Percentiles rank a stretch among this genome's conserved stretches.
phyloP scores from a whole-genome alignment of 306 rosid species.

The Astragalus membranaceus region DNA sequence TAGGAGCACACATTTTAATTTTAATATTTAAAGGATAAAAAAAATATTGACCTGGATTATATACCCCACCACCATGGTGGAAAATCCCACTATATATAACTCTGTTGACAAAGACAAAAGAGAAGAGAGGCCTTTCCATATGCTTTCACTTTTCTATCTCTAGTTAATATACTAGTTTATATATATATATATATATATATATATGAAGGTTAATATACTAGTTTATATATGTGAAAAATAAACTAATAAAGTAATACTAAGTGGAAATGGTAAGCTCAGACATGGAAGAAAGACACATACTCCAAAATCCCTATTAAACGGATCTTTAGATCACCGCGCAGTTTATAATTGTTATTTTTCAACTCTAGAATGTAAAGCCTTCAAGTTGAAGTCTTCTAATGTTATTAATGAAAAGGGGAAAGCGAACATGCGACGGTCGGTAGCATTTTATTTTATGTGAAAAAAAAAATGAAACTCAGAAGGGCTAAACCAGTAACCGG shows the following conservation, averaged over 20 bases:
- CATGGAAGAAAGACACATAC: not conserved
- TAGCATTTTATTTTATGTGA: not conserved
- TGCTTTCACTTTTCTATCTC: slow-evolving; percentile 21
- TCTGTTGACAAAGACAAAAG: slow-evolving; percentile 33
- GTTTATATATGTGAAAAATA: not conserved
- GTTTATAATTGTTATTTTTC: not conserved
- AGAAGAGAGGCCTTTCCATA: slow-evolving; percentile 27
- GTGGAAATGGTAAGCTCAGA: not conserved
- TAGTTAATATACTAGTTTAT: not conserved
- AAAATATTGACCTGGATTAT: slow-evolving; percentile 13
- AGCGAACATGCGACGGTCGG: not conserved
- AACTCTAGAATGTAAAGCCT: slow-evolving; percentile 1
- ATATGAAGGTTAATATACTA: no score
- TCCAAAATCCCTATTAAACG: slow-evolving; percentile 17
- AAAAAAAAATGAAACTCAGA: not conserved
- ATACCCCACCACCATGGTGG: slow-evolving; percentile 36
- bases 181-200: no score
- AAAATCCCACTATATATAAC: slow-evolving; percentile 21
- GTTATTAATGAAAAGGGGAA: not conserved
- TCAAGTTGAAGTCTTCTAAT: not conserved
- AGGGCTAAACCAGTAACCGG: not conserved
- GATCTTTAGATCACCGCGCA: not conserved
- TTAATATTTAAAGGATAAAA: not conserved
- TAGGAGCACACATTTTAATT: not conserved
- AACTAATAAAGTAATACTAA: not conserved